These are phyloP conservation scores for Musa beccarii DNA, from an alignment of 176 grass and related monocot genomes.

Conservation along the genomic window DNA sequence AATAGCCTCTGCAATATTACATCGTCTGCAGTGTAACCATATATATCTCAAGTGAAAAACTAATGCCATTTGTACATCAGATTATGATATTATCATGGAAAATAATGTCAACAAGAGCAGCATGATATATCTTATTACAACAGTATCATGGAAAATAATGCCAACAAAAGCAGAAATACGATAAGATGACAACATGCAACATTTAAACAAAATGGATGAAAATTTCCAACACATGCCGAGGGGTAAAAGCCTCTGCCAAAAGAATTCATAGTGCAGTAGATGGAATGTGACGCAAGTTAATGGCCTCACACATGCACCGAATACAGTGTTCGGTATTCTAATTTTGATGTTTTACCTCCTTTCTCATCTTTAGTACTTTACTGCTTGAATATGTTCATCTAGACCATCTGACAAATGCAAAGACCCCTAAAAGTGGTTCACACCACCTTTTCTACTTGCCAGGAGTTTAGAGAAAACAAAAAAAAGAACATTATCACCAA, in stretches of 20 bases:
- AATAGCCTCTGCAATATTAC: constrained; percentile 67
- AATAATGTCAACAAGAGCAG: background rate
- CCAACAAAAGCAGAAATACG: background rate
- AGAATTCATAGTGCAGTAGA: background rate
- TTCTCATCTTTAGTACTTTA: too few relatives aligned
- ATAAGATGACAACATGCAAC: background rate
- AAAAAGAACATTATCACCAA: background rate
- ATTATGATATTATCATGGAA: background rate
- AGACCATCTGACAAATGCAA: too few relatives aligned
- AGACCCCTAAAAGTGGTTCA: background rate
- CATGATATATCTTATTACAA: background rate
- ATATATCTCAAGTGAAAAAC: background rate
- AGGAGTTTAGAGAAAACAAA: background rate
- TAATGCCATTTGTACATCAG: background rate
- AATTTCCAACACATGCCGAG: background rate
- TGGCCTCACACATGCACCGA: background rate
- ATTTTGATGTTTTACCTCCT: background rate
- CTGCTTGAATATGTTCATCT: too few relatives aligned
- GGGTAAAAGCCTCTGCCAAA: background rate
- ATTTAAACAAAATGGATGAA: background rate
- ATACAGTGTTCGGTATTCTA: background rate
- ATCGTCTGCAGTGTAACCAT: constrained; percentile 35
- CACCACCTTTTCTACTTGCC: background rate
- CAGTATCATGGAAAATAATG: background rate
- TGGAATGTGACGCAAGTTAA: background rate